Conservation (phyloP, 805 yeast genomes). For the Ogataea methanolica region DNA sequence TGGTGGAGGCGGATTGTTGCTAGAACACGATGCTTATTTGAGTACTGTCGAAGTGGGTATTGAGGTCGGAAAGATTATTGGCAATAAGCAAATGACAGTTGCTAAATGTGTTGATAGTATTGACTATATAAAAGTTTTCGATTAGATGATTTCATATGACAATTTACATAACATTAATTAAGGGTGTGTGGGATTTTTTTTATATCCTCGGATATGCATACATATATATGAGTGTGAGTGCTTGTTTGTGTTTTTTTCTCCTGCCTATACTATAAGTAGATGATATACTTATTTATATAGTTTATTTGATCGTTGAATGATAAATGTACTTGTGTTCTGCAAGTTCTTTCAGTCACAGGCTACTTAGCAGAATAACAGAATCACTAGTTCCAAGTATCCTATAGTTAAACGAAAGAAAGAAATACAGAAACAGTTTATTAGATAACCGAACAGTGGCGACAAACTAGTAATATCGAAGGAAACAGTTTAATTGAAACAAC, state of each 20-base stretch:
- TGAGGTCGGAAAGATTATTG: conserved; percentile 50
- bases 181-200: not conserved
- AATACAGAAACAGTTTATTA: too few species aligned
- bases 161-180: not conserved
- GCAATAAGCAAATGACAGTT: conserved; percentile 63
- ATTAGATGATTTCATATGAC: not conserved
- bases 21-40: conserved; percentile 78
- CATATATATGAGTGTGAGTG: too few species aligned
- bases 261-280: not conserved
- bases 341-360: too few species aligned
- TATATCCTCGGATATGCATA: not conserved
- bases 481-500: not conserved
- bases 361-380: too few species aligned
- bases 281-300: too few species aligned
- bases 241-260: not conserved
- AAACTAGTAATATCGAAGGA: too few species aligned
- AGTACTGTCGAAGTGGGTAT: conserved; percentile 68
- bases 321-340: too few species aligned
- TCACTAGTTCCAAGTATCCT: too few species aligned
- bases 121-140: conserved; percentile 44
- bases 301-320: too few species aligned
- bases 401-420: too few species aligned
- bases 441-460: too few species aligned
- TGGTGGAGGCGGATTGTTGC: conserved; percentile 55
- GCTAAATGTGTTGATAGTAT: conserved; percentile 72